phyloP scores from a whole-genome alignment of 176 grass and related monocot genomes.

The Carex cristatella region DNA sequence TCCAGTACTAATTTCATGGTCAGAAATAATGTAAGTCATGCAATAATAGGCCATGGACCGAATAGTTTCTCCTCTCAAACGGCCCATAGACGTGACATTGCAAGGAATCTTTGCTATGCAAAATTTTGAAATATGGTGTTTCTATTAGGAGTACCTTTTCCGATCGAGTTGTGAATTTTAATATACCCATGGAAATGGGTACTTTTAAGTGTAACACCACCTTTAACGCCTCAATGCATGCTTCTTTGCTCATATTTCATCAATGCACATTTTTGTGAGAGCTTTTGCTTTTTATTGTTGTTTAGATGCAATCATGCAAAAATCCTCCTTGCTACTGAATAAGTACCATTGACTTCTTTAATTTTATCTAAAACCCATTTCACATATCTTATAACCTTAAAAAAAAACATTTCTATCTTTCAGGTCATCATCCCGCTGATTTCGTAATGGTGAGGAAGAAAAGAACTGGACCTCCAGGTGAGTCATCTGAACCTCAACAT shows the following conservation, averaged over 20 bases:
- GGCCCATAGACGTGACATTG: neutral
- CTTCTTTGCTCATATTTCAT: neutral
- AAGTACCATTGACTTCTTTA: neutral
- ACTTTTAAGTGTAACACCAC: neutral
- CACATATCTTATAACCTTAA: neutral
- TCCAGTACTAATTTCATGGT: neutral
- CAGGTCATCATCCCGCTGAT: slow-evolving; percentile 16
- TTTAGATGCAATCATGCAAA: neutral
- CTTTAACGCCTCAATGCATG: neutral
- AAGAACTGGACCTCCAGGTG: slow-evolving; percentile 48
- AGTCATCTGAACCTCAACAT: neutral
- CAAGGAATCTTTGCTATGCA: neutral
- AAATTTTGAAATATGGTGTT: neutral
- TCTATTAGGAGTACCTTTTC: neutral
- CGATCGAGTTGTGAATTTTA: neutral
- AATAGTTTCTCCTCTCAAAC: neutral
- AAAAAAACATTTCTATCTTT: neutral
- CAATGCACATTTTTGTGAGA: neutral
- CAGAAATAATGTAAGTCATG: slow-evolving; percentile 2
- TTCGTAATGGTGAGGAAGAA: slow-evolving; percentile 83
- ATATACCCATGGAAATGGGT: neutral
- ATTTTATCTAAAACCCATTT: neutral
- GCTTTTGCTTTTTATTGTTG: neutral
- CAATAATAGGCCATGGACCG: neutral
- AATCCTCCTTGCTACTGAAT: neutral